Evolutionary conservation across 2,329 filamentous ascomycete genomes (phyloP).

Genomic region (Scedosporium boydii): DNA sequence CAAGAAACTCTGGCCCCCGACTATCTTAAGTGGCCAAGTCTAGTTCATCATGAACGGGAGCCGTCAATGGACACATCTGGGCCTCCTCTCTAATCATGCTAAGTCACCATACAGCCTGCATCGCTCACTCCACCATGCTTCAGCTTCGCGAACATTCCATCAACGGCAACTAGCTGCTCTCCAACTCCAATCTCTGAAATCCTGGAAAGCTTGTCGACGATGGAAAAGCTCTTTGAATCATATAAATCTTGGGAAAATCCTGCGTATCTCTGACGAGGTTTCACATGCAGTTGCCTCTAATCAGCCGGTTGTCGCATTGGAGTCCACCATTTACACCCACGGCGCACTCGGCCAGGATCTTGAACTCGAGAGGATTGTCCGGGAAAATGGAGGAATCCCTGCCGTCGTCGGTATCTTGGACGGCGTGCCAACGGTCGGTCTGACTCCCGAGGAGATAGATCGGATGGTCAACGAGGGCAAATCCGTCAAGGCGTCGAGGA

Average conservation of each 20-base stretch:
- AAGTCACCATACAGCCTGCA: background rate
- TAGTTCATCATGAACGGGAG: background rate
- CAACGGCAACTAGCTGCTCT: background rate
- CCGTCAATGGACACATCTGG: background rate
- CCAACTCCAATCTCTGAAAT: background rate
- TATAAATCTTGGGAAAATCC: constrained; percentile 32
- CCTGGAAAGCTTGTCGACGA: background rate
- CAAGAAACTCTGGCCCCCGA: background rate
- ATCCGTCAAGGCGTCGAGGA: constrained; percentile 74
- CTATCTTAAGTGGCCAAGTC: background rate
- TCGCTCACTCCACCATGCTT: background rate
- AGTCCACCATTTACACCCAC: constrained; percentile 96
- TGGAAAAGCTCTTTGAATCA: constrained; percentile 11
- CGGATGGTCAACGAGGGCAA: constrained; percentile 58
- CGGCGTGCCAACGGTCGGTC: constrained; percentile 72
- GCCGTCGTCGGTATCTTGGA: constrained; percentile 85
- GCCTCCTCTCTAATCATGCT: background rate
- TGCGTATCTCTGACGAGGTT: constrained; percentile 75
- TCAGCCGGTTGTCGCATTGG: constrained; percentile 81
- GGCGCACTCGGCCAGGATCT: constrained; percentile 66
- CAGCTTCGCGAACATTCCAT: background rate
- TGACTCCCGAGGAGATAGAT: constrained; percentile 62
- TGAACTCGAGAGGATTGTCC: constrained; percentile 71
- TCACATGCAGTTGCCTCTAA: constrained; percentile 62
- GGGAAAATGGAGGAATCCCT: constrained; percentile 71